Conservation (phyloP, 139 green algal species). For the Spirogloea muscicola region DNA sequence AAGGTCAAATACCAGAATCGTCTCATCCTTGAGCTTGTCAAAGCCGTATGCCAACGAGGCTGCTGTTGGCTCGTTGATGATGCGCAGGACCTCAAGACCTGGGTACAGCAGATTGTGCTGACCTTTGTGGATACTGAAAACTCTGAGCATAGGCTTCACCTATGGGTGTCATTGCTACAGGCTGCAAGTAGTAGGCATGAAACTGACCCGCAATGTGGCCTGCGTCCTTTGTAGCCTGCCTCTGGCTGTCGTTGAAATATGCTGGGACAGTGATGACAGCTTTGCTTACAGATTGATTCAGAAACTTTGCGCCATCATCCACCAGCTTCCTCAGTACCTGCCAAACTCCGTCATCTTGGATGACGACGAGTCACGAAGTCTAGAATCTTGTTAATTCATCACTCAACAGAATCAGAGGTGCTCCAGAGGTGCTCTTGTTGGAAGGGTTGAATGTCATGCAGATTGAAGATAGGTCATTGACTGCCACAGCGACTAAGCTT, state of each 20-base stretch:
- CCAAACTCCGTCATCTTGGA: too few relatives aligned
- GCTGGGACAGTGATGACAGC: conserved; percentile 93
- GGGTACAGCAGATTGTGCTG: conserved; percentile 36
- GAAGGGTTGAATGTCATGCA: too few relatives aligned
- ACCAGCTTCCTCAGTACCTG: conserved; percentile 97
- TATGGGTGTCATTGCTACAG: conserved; percentile 97
- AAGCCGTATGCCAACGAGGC: conserved; percentile 86
- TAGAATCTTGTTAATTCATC: too few relatives aligned
- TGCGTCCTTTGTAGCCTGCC: conserved; percentile 94
- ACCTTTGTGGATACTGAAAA: conserved; percentile 62
- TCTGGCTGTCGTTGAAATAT: conserved; percentile 97
- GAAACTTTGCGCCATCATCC: conserved; percentile 76
- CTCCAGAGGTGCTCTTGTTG: too few relatives aligned
- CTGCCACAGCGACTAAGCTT: too few relatives aligned
- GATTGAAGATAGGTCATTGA: too few relatives aligned
- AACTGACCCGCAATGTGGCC: conserved; percentile 76
- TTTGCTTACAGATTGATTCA: conserved; percentile 77
- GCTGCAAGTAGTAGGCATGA: too few relatives aligned
- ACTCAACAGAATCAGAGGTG: too few relatives aligned
- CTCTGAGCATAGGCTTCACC: conserved; percentile 90
- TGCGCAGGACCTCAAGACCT: conserved; percentile 84
- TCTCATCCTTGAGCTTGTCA: conserved; percentile 61
- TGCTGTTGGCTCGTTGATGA: conserved; percentile 95
- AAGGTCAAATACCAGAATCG: conserved; percentile 85
- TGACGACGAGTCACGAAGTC: too few relatives aligned